These are phyloP conservation scores for Gossypium schwendimanii DNA, from an alignment of 441 rosid species.

Conservation along the genomic window DNA sequence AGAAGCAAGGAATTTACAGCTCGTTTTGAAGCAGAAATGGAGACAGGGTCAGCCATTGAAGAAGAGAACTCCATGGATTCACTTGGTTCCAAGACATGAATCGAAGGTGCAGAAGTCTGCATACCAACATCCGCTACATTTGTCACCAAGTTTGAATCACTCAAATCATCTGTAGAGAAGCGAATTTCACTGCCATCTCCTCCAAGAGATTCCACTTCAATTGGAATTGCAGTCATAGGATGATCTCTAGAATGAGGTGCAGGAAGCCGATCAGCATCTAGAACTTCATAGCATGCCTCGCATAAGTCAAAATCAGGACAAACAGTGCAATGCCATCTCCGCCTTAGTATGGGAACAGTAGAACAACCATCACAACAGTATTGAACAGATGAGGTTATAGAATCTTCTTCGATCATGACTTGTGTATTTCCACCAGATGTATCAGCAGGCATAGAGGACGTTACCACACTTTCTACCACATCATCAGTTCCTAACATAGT, in stretches of 20 bases:
- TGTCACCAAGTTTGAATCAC: conserved; percentile 56
- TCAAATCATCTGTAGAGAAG: conserved; percentile 68
- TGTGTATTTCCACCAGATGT: conserved; percentile 63
- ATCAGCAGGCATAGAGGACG: conserved; percentile 56
- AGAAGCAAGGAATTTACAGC: conserved; percentile 96
- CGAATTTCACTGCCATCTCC: conserved; percentile 82
- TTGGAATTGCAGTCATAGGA: conserved; percentile 95
- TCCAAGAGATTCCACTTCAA: conserved; percentile 89
- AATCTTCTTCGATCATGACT: conserved; percentile 96
- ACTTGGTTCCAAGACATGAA: conserved; percentile 87
- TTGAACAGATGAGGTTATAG: conserved; percentile 94
- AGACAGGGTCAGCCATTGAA: conserved; percentile 67
- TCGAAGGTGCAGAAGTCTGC: conserved; percentile 78
- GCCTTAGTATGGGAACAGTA: conserved; percentile 92
- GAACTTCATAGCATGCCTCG: conserved; percentile 91
- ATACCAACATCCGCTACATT: conserved; percentile 37
- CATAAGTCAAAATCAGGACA: conserved; percentile 99
- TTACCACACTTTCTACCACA: conserved; percentile 51
- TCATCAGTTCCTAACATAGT: conserved; percentile 91
- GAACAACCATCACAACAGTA: conserved; percentile 99
- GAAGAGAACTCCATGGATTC: conserved; percentile 85
- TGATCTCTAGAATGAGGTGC: conserved; percentile 97
- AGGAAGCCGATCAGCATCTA: conserved; percentile 86
- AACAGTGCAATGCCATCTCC: conserved; percentile 99
- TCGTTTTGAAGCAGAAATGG: conserved; percentile 93